These are phyloP conservation scores for Clitocybe nebularis DNA, from an alignment of 1,284 basidiomycete genomes.

Conservation along the genomic window DNA sequence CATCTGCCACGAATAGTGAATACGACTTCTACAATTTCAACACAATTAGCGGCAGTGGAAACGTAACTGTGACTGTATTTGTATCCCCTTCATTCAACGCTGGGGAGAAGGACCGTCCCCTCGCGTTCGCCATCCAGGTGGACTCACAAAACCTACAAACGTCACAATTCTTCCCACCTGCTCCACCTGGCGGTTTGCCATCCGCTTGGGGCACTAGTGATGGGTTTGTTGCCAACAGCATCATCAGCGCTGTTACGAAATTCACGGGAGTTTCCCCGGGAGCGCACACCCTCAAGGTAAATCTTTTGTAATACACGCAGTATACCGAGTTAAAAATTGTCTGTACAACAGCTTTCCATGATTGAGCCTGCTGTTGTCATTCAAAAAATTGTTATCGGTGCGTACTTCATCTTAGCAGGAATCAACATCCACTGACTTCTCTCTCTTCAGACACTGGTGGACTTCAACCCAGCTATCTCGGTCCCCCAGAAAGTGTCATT, in stretches of 20 bases:
- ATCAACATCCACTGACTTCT: slow-evolving; percentile 1
- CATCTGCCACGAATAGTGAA: slow-evolving; percentile 31
- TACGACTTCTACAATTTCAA: slow-evolving; percentile 69
- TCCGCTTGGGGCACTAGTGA: slow-evolving; percentile 43
- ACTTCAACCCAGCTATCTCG: slow-evolving; percentile 51
- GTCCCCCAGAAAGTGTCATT: slow-evolving; percentile 54
- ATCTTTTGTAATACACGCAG: slow-evolving; percentile 6
- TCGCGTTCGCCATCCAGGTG: slow-evolving; percentile 54
- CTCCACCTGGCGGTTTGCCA: slow-evolving; percentile 48
- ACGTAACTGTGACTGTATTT: slow-evolving; percentile 45
- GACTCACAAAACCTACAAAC: slow-evolving; percentile 42
- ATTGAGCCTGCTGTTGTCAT: slow-evolving; percentile 59
- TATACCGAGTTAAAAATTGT: background rate
- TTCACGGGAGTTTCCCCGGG: slow-evolving; percentile 43
- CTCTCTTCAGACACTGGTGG: slow-evolving; percentile 48
- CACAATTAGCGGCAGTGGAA: slow-evolving; percentile 31
- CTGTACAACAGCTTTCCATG: slow-evolving; percentile 44
- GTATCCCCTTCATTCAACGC: slow-evolving; percentile 63
- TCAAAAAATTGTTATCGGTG: slow-evolving; percentile 60
- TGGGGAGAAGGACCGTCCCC: slow-evolving; percentile 46
- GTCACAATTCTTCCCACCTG: slow-evolving; percentile 49
- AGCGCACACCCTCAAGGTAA: slow-evolving; percentile 54
- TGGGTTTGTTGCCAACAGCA: slow-evolving; percentile 52
- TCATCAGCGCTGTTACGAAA: slow-evolving; percentile 35
- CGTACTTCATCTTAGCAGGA: slow-evolving; percentile 15